phyloP scores from a whole-genome alignment of 78 protist genomes.

The Mastigamoeba balamuthi region DNA sequence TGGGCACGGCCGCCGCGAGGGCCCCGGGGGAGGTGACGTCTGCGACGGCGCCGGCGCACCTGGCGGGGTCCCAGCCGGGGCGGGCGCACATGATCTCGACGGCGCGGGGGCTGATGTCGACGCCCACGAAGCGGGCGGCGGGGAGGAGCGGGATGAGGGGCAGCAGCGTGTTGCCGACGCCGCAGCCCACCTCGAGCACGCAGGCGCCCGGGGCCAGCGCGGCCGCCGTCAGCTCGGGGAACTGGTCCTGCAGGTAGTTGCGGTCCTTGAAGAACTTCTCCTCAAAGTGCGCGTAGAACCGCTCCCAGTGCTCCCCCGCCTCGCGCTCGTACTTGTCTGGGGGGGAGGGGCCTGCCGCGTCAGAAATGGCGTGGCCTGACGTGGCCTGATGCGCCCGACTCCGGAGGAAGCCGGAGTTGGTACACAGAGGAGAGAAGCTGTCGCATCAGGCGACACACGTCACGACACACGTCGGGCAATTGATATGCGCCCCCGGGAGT shows the following conservation, averaged over 20 bases:
- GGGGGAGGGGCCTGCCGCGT: too few relatives aligned
- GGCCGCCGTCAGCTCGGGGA: conserved; percentile 22
- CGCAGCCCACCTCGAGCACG: conserved; percentile 14
- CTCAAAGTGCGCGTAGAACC: conserved; percentile 36
- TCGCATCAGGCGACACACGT: too few relatives aligned
- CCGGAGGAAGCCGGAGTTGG: too few relatives aligned
- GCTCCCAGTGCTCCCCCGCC: conserved; percentile 5
- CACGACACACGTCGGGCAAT: too few relatives aligned
- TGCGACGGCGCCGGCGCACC: neutral
- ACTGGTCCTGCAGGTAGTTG: conserved; percentile 42
- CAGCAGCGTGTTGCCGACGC: conserved; percentile 12
- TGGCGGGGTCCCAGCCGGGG: neutral
- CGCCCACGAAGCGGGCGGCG: neutral
- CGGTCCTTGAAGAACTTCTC: conserved; percentile 55
- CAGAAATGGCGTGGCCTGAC: too few relatives aligned
- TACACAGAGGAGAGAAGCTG: too few relatives aligned
- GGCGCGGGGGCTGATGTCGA: neutral
- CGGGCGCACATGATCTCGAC: neutral
- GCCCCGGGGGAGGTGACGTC: neutral
- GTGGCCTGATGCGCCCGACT: too few relatives aligned
- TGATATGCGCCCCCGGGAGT: too few relatives aligned
- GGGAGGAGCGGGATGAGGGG: neutral
- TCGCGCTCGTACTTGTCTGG: too few relatives aligned
- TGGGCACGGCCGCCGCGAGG: neutral
- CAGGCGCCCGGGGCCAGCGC: neutral